Percentiles rank a stretch among this genome's conserved stretches.
phyloP scores from a whole-genome alignment of 805 yeast species.

The Kurtzmaniella fragi region DNA sequence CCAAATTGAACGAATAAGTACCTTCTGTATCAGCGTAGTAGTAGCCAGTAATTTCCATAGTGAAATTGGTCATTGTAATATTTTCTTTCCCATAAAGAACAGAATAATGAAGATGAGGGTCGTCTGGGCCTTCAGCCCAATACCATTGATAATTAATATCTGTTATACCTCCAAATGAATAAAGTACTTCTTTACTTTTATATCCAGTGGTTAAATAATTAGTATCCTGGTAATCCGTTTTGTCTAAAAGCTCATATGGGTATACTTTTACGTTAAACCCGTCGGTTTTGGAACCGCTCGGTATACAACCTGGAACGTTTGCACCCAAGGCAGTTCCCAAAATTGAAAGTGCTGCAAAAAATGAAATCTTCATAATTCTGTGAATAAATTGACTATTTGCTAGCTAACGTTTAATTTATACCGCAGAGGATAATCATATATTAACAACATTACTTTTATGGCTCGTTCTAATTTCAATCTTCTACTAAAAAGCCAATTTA shows the following conservation, averaged over 20 bases:
- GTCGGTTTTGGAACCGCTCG: background rate
- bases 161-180: background rate
- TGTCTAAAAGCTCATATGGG: slow-evolving; percentile 1
- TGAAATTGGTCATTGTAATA: slow-evolving; percentile 11
- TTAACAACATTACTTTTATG: no score
- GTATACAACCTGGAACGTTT: slow-evolving; percentile 3
- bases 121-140: no score
- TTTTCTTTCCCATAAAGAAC: background rate
- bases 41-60: slow-evolving; percentile 15
- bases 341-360: no score
- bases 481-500: no score
- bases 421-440: no score
- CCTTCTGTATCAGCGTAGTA: slow-evolving; percentile 19
- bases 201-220: slow-evolving; percentile 1
- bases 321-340: background rate
- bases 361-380: no score
- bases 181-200: background rate
- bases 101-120: background rate
- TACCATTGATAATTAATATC: background rate
- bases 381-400: no score
- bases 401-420: no score
- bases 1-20: slow-evolving; percentile 15
- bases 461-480: no score
- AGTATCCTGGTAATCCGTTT: background rate
- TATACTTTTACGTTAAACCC: slow-evolving; percentile 1